These are phyloP conservation scores for Blastobotrys attinorum DNA, from an alignment of 805 yeast species.

Conservation along the genomic window DNA sequence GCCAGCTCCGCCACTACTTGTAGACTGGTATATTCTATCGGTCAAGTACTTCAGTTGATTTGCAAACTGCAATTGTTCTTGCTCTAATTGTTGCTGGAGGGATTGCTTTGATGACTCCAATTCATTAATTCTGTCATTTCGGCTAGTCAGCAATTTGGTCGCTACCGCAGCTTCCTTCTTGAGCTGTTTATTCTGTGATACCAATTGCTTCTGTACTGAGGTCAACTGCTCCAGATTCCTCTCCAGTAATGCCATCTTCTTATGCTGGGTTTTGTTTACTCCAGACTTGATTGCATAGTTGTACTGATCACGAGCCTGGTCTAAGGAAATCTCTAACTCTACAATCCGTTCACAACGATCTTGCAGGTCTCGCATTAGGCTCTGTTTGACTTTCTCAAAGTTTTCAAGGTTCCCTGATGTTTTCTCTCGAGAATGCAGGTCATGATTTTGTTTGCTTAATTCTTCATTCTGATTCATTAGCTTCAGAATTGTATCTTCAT, in stretches of 20 bases:
- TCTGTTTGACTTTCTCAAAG: constrained; percentile 13
- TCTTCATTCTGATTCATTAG: constrained; percentile 1
- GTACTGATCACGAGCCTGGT: constrained; percentile 31
- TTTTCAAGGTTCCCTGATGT: not conserved
- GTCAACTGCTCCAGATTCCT: constrained; percentile 49
- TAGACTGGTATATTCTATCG: not conserved
- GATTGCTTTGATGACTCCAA: too few relatives aligned
- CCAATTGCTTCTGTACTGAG: constrained; percentile 53
- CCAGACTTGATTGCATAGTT: constrained; percentile 21
- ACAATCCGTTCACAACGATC: constrained; percentile 31
- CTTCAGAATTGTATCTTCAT: constrained; percentile 9
- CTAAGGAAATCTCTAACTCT: constrained; percentile 38
- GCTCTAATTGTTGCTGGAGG: constrained; percentile 23
- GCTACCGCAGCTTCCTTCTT: constrained; percentile 48
- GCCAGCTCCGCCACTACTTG: constrained; percentile 2
- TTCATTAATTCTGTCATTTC: constrained; percentile 49
- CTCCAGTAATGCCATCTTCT: constrained; percentile 47
- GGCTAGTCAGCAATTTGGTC: constrained; percentile 47
- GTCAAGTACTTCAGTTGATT: constrained; percentile 10
- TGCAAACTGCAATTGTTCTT: constrained; percentile 46
- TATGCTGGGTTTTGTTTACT: constrained; percentile 30
- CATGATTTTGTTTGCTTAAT: constrained; percentile 13
- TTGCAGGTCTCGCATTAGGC: constrained; percentile 25
- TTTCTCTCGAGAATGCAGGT: constrained; percentile 4
- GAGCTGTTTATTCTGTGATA: constrained; percentile 50